Evolutionary conservation across 768 basidiomycete genomes (phyloP), one percentile per base, ranked within the genome.

Genomic region (Calocera cornea): DNA sequence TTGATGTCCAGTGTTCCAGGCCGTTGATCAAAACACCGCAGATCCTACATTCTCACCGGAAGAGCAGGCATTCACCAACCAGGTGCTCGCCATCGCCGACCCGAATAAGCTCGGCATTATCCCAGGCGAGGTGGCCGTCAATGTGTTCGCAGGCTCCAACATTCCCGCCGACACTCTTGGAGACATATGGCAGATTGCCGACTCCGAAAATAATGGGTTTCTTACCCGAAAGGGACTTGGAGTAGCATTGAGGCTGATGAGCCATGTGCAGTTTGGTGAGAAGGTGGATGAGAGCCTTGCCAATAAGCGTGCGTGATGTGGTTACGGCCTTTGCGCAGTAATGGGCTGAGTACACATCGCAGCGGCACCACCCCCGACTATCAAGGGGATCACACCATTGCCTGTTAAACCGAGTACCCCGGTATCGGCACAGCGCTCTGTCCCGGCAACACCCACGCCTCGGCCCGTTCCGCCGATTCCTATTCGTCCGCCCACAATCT

Each of bases 141-240:
- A 83, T 74, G 81, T 95, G 68, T 92, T 98, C 73, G 82, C 85
- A 68, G 88, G 90, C 67, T 88, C 95, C 65, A 87, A 89, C 73
- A 84, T 98, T 69, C 78, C 85, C 41, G 87, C 92, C 10, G 79
- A 83, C 19, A 82, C 83, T 38, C 86, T 99, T 69, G 92, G 95
- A 50, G 92, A 97, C 79, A 88, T 99, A 70, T 99, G 97, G 95
- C 84, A 80, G 68, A 79, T 98, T 68, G 87, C 93, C 64, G 97
- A 99, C 80, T 87, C 89, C 66, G 87, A 94, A 34, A 95, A 97
- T 80, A 90, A 90, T 69, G 97, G 97, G 1, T 93, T 87, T 79
- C 83, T 99, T 66, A 87, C 92, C 12, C 86, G 84, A 71, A 94
- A 91, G 74, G 90, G 90, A 49, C 90, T 93, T 72, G 87, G 92